A percentile compares a stretch with the other conserved stretches of the same genome.
Conservation (phyloP, 805 yeast genomes). For the Starmerella apicola region DNA sequence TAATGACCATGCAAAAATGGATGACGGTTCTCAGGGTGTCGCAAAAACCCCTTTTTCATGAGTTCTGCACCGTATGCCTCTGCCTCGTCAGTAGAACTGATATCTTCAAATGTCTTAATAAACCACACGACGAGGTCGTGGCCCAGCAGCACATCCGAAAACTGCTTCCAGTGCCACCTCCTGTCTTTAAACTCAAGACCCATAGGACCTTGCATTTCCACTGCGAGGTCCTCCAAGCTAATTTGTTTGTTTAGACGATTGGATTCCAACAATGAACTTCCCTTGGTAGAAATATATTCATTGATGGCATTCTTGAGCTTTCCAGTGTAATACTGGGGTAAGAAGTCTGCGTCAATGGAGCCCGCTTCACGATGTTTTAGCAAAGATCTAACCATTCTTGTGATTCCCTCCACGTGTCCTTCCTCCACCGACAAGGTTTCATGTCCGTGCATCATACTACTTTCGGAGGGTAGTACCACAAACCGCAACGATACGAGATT, state of each 20-base stretch:
- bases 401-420: conserved; percentile 77
- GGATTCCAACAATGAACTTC: conserved; percentile 7
- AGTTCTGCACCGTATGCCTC: conserved; percentile 62
- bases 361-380: conserved; percentile 16
- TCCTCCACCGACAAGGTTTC: conserved; percentile 73
- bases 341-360: conserved; percentile 11
- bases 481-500: conserved; percentile 59
- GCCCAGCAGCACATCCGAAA: conserved; percentile 70
- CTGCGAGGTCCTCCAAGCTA: conserved; percentile 42
- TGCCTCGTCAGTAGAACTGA: conserved; percentile 74
- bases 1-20: conserved; percentile 86
- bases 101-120: conserved; percentile 62
- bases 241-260: conserved; percentile 27
- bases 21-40: conserved; percentile 76
- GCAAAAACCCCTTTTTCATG: conserved; percentile 58
- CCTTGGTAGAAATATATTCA: conserved; percentile 35
- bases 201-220: conserved; percentile 47
- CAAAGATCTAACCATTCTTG: conserved; percentile 16
- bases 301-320: conserved; percentile 55
- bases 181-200: conserved; percentile 65
- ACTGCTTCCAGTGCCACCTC: conserved; percentile 80
- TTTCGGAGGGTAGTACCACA: conserved; percentile 63
- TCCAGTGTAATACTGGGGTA: conserved; percentile 69
- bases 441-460: conserved; percentile 35
- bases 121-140: conserved; percentile 80